Conservation (phyloP, 2,329 filamentous ascomycete species). For the Aureobasidium mangrovei region DNA sequence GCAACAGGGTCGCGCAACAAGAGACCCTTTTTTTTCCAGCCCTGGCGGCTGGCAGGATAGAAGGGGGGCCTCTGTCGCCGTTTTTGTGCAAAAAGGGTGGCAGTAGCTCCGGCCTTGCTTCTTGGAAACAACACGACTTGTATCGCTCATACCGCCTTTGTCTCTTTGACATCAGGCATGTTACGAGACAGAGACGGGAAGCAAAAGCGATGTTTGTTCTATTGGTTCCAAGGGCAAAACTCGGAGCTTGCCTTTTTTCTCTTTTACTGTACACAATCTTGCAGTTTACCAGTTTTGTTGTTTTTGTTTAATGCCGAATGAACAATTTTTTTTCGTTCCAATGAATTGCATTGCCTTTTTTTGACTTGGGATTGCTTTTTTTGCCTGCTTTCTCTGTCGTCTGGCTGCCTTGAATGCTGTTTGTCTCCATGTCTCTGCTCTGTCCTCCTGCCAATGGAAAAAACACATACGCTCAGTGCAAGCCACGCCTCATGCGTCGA, state of each 20-base stretch:
- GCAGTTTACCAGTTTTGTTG: not conserved
- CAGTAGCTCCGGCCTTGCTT: not conserved
- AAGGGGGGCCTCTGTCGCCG: not conserved
- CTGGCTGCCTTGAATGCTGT: too few species aligned
- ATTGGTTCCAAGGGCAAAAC: not conserved
- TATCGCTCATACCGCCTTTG: not conserved
- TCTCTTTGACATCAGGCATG: not conserved
- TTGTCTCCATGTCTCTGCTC: too few species aligned
- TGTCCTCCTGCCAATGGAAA: too few species aligned
- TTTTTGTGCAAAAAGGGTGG: not conserved
- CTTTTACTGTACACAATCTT: not conserved
- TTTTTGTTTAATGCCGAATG: slow-evolving; percentile 9
- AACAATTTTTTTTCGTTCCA: not conserved
- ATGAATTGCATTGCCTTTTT: too few species aligned
- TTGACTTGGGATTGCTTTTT: too few species aligned
- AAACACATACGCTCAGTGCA: too few species aligned
- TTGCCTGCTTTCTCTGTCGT: too few species aligned
- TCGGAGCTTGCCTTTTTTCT: too few species aligned
- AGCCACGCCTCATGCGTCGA: too few species aligned
- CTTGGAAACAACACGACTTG: not conserved
- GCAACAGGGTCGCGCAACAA: not conserved
- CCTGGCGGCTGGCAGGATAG: slow-evolving; percentile 3
- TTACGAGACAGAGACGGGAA: not conserved
- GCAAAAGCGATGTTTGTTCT: not conserved
- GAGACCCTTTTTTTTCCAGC: not conserved